These are phyloP conservation scores for Penicillium occitanis DNA, from an alignment of 2,329 filamentous ascomycete genomes.

Conservation along the genomic window DNA sequence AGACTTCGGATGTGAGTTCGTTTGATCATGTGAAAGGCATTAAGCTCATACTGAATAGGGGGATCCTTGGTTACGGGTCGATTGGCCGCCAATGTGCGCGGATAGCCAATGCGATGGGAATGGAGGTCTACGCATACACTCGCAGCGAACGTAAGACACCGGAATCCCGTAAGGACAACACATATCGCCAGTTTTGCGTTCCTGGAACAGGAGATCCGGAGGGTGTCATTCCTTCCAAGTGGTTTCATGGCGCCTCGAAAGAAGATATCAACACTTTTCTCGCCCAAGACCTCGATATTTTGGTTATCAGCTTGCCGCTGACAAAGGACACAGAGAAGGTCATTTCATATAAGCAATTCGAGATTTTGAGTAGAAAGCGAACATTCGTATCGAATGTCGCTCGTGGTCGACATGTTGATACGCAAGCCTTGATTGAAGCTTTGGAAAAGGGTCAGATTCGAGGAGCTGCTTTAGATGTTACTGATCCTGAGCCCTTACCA, in stretches of 20 bases:
- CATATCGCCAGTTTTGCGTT: background rate
- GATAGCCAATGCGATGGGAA: slow-evolving; percentile 58
- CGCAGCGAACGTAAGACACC: slow-evolving; percentile 60
- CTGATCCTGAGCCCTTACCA: slow-evolving; percentile 75
- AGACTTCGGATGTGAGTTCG: slow-evolving; percentile 3
- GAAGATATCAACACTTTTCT: slow-evolving; percentile 55
- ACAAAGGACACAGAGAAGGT: slow-evolving; percentile 56
- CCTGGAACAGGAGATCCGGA: background rate
- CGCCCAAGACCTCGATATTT: slow-evolving; percentile 55
- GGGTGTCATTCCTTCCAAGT: slow-evolving; percentile 31
- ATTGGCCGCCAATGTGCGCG: slow-evolving; percentile 8
- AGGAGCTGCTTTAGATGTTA: slow-evolving; percentile 75
- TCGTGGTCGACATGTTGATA: slow-evolving; percentile 62
- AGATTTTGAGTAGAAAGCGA: slow-evolving; percentile 55
- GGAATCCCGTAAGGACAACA: slow-evolving; percentile 38
- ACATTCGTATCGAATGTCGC: slow-evolving; percentile 68
- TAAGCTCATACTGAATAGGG: background rate
- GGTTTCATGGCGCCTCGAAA: slow-evolving; percentile 58
- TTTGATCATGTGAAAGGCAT: background rate
- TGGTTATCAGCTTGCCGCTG: slow-evolving; percentile 59
- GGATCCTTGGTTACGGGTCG: slow-evolving; percentile 2
- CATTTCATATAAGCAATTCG: slow-evolving; percentile 55
- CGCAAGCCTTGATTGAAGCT: slow-evolving; percentile 62
- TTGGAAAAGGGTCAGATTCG: slow-evolving; percentile 55
- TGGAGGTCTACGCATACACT: slow-evolving; percentile 73